Evolutionary conservation across 305 asterid genomes (phyloP), one percentile per base, ranked within the genome.

Genomic region (Fraxinus ornus): DNA sequence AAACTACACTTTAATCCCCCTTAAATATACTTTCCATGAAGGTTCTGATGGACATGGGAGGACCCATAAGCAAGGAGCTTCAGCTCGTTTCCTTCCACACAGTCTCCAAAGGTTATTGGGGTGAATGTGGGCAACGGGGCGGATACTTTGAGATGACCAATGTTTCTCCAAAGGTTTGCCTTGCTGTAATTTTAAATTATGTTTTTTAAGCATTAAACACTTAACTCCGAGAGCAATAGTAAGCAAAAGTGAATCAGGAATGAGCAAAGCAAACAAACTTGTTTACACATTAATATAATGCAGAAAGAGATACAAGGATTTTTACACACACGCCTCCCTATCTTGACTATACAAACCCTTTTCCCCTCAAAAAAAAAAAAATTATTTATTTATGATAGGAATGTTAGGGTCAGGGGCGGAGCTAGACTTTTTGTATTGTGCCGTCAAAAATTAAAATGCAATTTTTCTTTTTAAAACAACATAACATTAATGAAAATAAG

Each of bases 71-170:
- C 91, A 91, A 90, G 87, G 97, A 89, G 83, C 82, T 92, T 80
- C 91, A 97, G 89, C 97, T 97, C 8, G 95, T 97, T 80, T 97
- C 99, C 2, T 97, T 93, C 81, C 98, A 97, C 93, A 97, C 98
- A 0, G 97, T 97, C 83, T 97, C 99, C 3, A 97, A 97, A 86
- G 99, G 99, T 85, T 93, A 90, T 82, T 97, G 86, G 89, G 98
- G 99, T 75, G 99, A 97, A 89, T 97, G 99, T 85, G 99, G 99
- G 79, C 99, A 97, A 80, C 98, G 99, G 72, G 98, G 99, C 37
- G 98, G 96, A 72, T 97, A 97, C 91, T 97, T 97, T 78, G 98
- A 97, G 93, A 94, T 97, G 99, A 94, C 98, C 76, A 94, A 94
- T 84, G 86, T 97, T 82, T 37, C 96, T 87, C 98, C 95, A 13